Evolutionary conservation across 257 asterid genomes (phyloP).

Genomic region (Osmanthus fragrans): DNA sequence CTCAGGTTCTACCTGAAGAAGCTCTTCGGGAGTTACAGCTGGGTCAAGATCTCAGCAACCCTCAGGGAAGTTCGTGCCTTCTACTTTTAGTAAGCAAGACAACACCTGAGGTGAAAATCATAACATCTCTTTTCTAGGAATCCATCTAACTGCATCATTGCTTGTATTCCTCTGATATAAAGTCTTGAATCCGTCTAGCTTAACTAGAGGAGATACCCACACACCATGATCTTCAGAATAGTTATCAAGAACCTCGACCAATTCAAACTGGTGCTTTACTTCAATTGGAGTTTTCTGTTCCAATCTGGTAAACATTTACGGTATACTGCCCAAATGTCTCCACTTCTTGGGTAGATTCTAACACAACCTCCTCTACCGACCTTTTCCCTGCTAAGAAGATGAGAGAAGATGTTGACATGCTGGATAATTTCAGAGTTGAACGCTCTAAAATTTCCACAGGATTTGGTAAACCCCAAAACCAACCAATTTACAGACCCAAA

Average conservation of each 20-base stretch:
- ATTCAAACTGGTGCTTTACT: conserved; percentile 88
- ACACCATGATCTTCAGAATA: conserved; percentile 83
- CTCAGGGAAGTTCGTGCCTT: conserved; percentile 57
- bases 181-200: conserved; percentile 76
- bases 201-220: conserved; percentile 70
- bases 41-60: conserved; percentile 99
- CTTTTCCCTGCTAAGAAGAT: conserved; percentile 74
- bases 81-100: conserved; percentile 65
- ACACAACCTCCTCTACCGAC: too few relatives aligned
- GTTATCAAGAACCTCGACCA: conserved; percentile 90
- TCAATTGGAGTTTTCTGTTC: conserved; percentile 73
- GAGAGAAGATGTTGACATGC: conserved; percentile 92
- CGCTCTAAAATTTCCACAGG: conserved; percentile 91
- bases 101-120: conserved; percentile 95
- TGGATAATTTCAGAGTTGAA: conserved; percentile 74
- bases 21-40: conserved; percentile 87
- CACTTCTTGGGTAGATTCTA: too few relatives aligned
- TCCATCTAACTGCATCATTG: conserved; percentile 55
- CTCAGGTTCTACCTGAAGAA: conserved; percentile 55
- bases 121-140: conserved; percentile 85
- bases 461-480: conserved; percentile 84
- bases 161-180: conserved; percentile 59
- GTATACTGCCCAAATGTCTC: conserved; percentile 95
- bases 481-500: conserved; percentile 91
- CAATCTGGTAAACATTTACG: conserved; percentile 88